Conservation (phyloP, 768 basidiomycete species). For the Termitomyces sp. region DNA sequence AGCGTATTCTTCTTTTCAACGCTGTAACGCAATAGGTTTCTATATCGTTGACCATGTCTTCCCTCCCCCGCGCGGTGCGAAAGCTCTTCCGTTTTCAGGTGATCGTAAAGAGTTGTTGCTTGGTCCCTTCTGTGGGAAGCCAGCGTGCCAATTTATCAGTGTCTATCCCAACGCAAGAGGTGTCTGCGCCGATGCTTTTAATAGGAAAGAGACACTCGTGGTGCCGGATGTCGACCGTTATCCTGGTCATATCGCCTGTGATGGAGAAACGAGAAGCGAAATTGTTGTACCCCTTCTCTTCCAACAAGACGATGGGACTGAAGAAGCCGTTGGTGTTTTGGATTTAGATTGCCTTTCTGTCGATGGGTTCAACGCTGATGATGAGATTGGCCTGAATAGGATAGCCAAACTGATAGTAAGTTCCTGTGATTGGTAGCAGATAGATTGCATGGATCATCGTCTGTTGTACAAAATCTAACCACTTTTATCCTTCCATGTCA, state of each 20-base stretch:
- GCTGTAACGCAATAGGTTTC: constrained; percentile 57
- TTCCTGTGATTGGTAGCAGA: constrained; percentile 57
- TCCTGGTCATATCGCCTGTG: constrained; percentile 93
- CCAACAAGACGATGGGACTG: constrained; percentile 18
- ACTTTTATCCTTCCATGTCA: constrained; percentile 33
- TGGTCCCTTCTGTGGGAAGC: constrained; percentile 87
- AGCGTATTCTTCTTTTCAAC: not conserved
- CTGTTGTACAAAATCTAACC: constrained; percentile 10
- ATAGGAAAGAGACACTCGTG: constrained; percentile 49
- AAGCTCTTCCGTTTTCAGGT: constrained; percentile 9
- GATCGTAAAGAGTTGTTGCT: constrained; percentile 44
- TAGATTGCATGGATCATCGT: not conserved
- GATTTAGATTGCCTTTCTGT: constrained; percentile 82
- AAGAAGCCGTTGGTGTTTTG: constrained; percentile 47
- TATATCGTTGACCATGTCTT: constrained; percentile 69
- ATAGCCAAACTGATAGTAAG: constrained; percentile 62
- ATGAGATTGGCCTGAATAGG: constrained; percentile 68
- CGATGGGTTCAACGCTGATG: constrained; percentile 71
- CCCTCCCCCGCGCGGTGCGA: constrained; percentile 34
- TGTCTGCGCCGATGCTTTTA: constrained; percentile 80
- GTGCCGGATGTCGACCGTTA: constrained; percentile 76
- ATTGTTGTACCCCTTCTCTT: constrained; percentile 76
- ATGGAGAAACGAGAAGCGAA: constrained; percentile 86
- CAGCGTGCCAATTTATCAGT: constrained; percentile 83
- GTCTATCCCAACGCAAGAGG: constrained; percentile 55